Conservation (phyloP, 306 rosid genomes). For the Fagus crenata region DNA sequence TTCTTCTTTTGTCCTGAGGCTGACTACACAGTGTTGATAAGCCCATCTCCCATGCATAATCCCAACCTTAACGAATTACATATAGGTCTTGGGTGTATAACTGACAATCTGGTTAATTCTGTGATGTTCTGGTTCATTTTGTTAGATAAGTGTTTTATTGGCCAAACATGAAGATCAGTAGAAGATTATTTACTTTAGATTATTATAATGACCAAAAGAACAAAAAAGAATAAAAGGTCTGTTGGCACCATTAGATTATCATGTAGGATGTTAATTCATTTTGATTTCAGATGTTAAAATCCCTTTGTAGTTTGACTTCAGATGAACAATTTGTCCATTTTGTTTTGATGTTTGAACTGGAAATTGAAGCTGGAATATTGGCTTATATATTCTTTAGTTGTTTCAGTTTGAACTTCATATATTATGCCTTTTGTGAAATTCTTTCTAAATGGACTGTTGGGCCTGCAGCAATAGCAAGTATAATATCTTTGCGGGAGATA, state of each 20-base stretch:
- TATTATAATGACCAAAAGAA: no score
- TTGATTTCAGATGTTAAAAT: neutral
- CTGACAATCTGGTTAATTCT: neutral
- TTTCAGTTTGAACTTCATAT: constrained; percentile 6
- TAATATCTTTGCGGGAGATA: constrained; percentile 65
- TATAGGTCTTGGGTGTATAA: neutral
- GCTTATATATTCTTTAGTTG: constrained; percentile 1
- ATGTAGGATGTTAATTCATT: neutral
- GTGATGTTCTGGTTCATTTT: neutral
- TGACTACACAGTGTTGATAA: neutral
- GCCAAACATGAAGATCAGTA: neutral
- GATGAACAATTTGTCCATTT: neutral
- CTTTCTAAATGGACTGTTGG: constrained; percentile 30
- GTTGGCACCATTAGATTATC: neutral
- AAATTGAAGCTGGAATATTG: neutral
- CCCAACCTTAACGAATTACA: neutral
- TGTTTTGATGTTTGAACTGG: neutral
- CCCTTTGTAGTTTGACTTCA: neutral
- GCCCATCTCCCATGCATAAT: neutral
- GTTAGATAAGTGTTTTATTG: neutral
- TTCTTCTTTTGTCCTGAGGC: no score
- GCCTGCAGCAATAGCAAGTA: constrained; percentile 67
- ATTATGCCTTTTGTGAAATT: constrained; percentile 10
- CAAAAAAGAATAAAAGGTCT: no score
- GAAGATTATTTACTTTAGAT: neutral